Conservation (phyloP, 83 land plant genomes). For the Diphasiastrum complanatum region DNA sequence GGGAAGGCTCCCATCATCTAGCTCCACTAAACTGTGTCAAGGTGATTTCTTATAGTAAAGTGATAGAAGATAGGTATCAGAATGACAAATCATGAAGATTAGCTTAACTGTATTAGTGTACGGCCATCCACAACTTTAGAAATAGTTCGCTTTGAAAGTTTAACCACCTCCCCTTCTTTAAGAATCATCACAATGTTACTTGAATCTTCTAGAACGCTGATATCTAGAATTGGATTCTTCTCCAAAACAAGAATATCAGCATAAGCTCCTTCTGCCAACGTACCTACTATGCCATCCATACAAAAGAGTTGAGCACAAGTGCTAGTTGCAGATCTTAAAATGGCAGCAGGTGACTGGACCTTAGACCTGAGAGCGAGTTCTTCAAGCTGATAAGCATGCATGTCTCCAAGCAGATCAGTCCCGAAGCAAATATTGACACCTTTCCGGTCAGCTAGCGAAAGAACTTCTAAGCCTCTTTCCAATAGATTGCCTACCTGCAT, state of each 20-base stretch:
- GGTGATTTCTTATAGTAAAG: too few relatives aligned
- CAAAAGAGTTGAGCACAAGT: constrained; percentile 7
- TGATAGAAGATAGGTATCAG: too few relatives aligned
- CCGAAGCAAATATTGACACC: constrained; percentile 37
- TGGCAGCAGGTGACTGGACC: constrained; percentile 23
- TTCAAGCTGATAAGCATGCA: constrained; percentile 32
- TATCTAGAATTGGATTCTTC: constrained; percentile 5
- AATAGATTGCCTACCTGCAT: constrained; percentile 17
- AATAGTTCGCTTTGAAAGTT: neutral
- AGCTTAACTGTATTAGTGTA: too few relatives aligned
- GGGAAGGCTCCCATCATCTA: too few relatives aligned
- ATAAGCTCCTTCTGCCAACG: constrained; percentile 5
- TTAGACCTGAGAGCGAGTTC: constrained; percentile 24
- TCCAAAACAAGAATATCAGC: constrained; percentile 11
- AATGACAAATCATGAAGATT: too few relatives aligned
- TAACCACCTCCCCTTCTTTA: constrained; percentile 5
- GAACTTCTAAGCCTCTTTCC: constrained; percentile 19
- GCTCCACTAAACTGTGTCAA: too few relatives aligned
- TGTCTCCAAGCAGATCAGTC: constrained; percentile 33
- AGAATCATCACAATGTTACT: constrained; percentile 7
- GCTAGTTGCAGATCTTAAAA: constrained; percentile 23
- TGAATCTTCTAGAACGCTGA: constrained; percentile 5
- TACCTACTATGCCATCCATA: constrained; percentile 5
- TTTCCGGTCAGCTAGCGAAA: constrained; percentile 19
- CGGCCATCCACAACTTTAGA: constrained; percentile 9